These are phyloP conservation scores for Castanospermum australe DNA, from an alignment of 306 rosid species.

Conservation along the genomic window DNA sequence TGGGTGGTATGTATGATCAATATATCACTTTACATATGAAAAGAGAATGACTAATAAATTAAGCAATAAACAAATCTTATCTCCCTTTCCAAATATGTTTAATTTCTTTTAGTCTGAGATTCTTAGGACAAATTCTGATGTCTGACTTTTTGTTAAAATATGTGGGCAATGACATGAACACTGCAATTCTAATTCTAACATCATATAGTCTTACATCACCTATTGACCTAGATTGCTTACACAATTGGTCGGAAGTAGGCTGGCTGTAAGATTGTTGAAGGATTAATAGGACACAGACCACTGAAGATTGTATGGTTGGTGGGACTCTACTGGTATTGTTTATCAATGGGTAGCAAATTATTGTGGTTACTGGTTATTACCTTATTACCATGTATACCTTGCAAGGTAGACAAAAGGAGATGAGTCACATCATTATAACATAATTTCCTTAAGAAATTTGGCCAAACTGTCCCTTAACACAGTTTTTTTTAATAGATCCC, in stretches of 20 bases:
- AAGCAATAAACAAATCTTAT: not conserved
- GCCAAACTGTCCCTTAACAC: not conserved
- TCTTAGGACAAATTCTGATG: not conserved
- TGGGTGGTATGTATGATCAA: conserved; percentile 70
- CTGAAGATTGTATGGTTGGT: not conserved
- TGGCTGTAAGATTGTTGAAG: not conserved
- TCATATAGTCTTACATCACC: not conserved
- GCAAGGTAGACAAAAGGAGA: not conserved
- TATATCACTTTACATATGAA: not conserved
- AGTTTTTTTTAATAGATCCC: no score
- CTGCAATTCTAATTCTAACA: not conserved
- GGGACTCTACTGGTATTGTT: not conserved
- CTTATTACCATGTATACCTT: not conserved
- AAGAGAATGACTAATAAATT: not conserved
- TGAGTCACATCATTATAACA: not conserved
- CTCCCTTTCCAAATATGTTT: not conserved
- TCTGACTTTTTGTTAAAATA: not conserved
- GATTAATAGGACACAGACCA: not conserved
- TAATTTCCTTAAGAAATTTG: not conserved
- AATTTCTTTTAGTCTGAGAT: not conserved
- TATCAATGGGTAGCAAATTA: not conserved
- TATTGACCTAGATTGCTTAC: not conserved
- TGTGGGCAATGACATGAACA: not conserved
- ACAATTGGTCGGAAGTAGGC: not conserved
- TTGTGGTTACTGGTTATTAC: no score